These are phyloP conservation scores for Cytidiella melzeri DNA, from an alignment of 768 basidiomycete species.

Conservation along the genomic window DNA sequence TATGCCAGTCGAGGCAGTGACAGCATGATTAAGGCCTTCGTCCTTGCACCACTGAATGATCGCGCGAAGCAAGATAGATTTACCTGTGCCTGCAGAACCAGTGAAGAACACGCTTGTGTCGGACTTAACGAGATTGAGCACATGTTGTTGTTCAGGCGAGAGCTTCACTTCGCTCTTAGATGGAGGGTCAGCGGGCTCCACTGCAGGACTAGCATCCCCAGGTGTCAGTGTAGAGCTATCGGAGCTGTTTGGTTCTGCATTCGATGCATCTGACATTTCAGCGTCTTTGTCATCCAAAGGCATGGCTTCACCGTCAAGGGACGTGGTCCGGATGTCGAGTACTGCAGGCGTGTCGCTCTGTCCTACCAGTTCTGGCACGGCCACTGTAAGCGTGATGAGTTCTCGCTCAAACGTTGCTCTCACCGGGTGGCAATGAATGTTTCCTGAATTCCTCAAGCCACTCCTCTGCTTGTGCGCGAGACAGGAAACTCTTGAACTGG, in stretches of 20 bases:
- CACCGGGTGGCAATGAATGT: not conserved
- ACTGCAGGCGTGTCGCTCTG: too few relatives aligned
- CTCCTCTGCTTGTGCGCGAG: constrained; percentile 38
- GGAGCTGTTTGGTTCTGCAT: not conserved
- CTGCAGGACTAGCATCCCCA: not conserved
- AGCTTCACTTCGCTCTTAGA: constrained; percentile 25
- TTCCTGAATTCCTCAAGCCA: constrained; percentile 32
- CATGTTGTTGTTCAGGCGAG: constrained; percentile 46
- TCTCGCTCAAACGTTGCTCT: not conserved
- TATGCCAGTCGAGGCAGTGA: constrained; percentile 76
- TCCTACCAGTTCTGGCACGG: too few relatives aligned
- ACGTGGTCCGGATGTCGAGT: too few relatives aligned
- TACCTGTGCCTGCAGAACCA: constrained; percentile 84
- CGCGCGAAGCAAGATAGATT: constrained; percentile 72
- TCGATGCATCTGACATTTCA: not conserved
- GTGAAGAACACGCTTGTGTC: constrained; percentile 78
- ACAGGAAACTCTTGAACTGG: constrained; percentile 46
- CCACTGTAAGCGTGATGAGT: too few relatives aligned
- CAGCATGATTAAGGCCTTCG: constrained; percentile 39
- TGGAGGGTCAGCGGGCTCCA: not conserved
- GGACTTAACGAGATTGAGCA: constrained; percentile 46
- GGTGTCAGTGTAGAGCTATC: not conserved
- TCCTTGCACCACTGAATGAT: constrained; percentile 51
- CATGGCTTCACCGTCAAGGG: too few relatives aligned
- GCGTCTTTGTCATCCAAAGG: not conserved